Percentiles rank a stretch among this genome's conserved stretches.
Evolutionary conservation across 331 rosid species (phyloP).

Genomic region (Rosa hybrid): DNA sequence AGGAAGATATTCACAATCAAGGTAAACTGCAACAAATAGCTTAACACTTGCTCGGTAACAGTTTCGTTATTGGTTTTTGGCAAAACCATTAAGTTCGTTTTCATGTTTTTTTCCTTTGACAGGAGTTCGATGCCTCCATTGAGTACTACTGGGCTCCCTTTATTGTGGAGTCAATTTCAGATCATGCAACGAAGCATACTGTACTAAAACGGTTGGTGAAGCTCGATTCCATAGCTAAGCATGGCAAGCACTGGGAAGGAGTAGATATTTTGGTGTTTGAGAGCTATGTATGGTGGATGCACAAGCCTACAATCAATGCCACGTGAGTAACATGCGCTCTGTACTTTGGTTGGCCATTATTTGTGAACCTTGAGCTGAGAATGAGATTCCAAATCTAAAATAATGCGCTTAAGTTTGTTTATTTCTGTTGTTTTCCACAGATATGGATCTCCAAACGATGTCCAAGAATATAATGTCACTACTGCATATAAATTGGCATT

Average conservation of each 20-base stretch:
- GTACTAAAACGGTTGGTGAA: conserved; percentile 69
- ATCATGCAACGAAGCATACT: conserved; percentile 85
- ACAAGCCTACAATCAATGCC: conserved; percentile 72
- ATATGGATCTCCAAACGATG: conserved; percentile 54
- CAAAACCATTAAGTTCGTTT: not conserved
- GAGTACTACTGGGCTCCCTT: conserved; percentile 97
- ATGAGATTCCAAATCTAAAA: not conserved
- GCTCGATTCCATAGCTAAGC: conserved; percentile 72
- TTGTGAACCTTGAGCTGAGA: not conserved
- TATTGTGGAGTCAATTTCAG: conserved; percentile 85
- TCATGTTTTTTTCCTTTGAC: not conserved
- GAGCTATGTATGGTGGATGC: conserved; percentile 96
- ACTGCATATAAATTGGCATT: conserved; percentile 78
- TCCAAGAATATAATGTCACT: conserved; percentile 69
- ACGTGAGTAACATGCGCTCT: conserved; percentile 46
- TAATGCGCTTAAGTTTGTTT: not conserved
- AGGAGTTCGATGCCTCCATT: conserved; percentile 80
- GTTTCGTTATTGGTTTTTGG: not conserved
- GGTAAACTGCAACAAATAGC: conserved; percentile 37
- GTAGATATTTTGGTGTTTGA: conserved; percentile 85
- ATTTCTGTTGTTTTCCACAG: conserved; percentile 34
- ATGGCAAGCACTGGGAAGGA: conserved; percentile 83
- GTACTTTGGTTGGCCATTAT: not conserved
- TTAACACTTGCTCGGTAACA: not conserved
- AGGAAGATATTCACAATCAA: conserved; percentile 73